Conservation (phyloP, 805 yeast genomes). For the Metschnikowia shivogae region DNA sequence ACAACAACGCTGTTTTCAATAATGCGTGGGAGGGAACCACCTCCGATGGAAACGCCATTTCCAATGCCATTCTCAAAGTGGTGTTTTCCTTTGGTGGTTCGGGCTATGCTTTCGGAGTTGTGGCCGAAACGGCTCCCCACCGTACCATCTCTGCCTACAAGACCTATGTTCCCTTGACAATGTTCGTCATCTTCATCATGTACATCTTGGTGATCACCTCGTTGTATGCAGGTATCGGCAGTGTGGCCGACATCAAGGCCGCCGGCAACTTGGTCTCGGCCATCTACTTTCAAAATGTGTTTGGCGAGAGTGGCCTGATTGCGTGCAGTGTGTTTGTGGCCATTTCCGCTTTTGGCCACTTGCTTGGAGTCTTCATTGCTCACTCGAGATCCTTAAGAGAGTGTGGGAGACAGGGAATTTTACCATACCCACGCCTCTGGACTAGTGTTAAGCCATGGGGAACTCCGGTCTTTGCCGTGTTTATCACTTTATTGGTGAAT, state of each 20-base stretch:
- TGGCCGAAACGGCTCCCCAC: slow-evolving; percentile 26
- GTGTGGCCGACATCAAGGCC: slow-evolving; percentile 22
- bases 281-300: slow-evolving; percentile 27
- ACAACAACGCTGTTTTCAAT: slow-evolving; percentile 31
- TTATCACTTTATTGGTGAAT: slow-evolving; percentile 24
- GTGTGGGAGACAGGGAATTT: slow-evolving; percentile 32
- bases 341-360: slow-evolving; percentile 30
- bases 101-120: slow-evolving; percentile 36
- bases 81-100: slow-evolving; percentile 43
- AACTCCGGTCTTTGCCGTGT: slow-evolving; percentile 26
- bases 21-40: slow-evolving; percentile 41
- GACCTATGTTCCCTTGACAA: slow-evolving; percentile 27
- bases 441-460: slow-evolving; percentile 30
- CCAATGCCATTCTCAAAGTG: slow-evolving; percentile 42
- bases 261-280: slow-evolving; percentile 30
- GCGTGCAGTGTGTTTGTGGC: slow-evolving; percentile 27
- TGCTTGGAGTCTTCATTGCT: slow-evolving; percentile 25
- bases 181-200: slow-evolving; percentile 27
- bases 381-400: slow-evolving; percentile 31
- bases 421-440: slow-evolving; percentile 28
- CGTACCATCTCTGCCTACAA: slow-evolving; percentile 25
- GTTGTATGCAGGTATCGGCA: slow-evolving; percentile 27
- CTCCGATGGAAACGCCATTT: slow-evolving; percentile 38
- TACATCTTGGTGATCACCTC: slow-evolving; percentile 33
- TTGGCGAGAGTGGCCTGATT: slow-evolving; percentile 24